Conservation (phyloP, 805 yeast species). For the Starmerella vitae region DNA sequence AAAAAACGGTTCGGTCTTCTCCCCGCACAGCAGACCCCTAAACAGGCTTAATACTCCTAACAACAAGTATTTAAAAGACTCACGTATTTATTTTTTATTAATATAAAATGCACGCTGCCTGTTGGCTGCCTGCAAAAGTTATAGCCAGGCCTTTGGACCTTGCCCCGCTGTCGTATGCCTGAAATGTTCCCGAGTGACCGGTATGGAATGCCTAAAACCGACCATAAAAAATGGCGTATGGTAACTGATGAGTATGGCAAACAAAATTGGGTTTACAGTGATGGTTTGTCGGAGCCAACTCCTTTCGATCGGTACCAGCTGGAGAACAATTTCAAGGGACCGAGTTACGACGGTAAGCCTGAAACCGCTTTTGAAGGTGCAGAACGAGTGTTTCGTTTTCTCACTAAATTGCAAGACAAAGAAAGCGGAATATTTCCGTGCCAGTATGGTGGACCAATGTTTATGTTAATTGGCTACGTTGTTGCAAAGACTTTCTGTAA, state of each 20-base stretch:
- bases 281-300: conserved; percentile 28
- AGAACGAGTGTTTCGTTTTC: conserved; percentile 58
- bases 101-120: too few relatives aligned
- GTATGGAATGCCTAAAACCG: conserved; percentile 54
- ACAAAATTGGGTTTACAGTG: conserved; percentile 62
- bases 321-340: conserved; percentile 13
- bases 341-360: conserved; percentile 21
- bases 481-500: conserved; percentile 58
- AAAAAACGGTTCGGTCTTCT: conserved; percentile 85
- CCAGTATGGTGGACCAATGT: conserved; percentile 97
- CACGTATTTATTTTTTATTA: too few relatives aligned
- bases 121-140: too few relatives aligned
- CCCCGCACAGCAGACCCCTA: conserved; percentile 54
- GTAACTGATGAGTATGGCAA: conserved; percentile 57
- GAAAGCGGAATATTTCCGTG: conserved; percentile 76
- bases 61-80: too few relatives aligned
- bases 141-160: too few relatives aligned
- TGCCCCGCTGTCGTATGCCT: neutral
- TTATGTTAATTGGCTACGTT: conserved; percentile 82
- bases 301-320: conserved; percentile 25
- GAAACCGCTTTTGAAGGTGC: conserved; percentile 35
- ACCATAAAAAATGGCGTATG: conserved; percentile 62
- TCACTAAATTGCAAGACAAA: conserved; percentile 55
- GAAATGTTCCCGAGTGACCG: conserved; percentile 41
- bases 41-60: neutral